These are phyloP conservation scores for Aspergillus sp. DNA, from an alignment of 2,329 filamentous ascomycete species.

Conservation along the genomic window DNA sequence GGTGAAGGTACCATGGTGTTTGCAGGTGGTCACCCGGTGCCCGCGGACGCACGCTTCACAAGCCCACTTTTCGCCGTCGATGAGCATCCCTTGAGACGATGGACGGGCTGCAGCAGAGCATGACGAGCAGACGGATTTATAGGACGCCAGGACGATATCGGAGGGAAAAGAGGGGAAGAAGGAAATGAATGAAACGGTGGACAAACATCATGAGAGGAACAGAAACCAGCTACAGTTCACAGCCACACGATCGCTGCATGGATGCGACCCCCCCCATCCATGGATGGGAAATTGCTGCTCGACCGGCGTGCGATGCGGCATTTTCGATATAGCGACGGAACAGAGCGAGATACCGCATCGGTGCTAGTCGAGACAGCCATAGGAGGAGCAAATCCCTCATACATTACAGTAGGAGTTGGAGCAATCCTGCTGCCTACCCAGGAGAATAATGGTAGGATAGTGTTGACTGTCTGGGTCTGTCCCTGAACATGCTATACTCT, in stretches of 20 bases:
- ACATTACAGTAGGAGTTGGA: constrained; percentile 6
- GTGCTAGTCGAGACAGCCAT: constrained; percentile 15
- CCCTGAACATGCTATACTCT: background rate
- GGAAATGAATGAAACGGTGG: background rate
- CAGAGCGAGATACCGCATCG: constrained; percentile 16
- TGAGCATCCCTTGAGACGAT: constrained; percentile 59
- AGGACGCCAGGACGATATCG: constrained; percentile 10
- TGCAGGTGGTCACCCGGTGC: constrained; percentile 95
- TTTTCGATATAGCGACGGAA: background rate
- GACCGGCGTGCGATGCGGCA: background rate
- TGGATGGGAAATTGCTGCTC: background rate
- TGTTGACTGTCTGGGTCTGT: too few relatives aligned
- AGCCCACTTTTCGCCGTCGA: constrained; percentile 94
- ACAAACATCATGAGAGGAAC: too few relatives aligned
- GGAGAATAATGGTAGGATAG: too few relatives aligned
- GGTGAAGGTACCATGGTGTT: constrained; percentile 72
- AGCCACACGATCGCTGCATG: constrained; percentile 13
- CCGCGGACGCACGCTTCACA: constrained; percentile 96
- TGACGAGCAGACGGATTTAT: constrained; percentile 18
- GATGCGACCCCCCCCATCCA: constrained; percentile 9
- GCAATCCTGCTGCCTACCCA: background rate
- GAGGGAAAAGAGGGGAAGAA: constrained; percentile 3
- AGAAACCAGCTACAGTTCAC: too few relatives aligned
- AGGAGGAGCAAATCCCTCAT: constrained; percentile 23
- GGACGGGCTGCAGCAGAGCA: constrained; percentile 1